phyloP scores from a whole-genome alignment of 2,329 filamentous ascomycete species.

The Xylaria hypoxylon region DNA sequence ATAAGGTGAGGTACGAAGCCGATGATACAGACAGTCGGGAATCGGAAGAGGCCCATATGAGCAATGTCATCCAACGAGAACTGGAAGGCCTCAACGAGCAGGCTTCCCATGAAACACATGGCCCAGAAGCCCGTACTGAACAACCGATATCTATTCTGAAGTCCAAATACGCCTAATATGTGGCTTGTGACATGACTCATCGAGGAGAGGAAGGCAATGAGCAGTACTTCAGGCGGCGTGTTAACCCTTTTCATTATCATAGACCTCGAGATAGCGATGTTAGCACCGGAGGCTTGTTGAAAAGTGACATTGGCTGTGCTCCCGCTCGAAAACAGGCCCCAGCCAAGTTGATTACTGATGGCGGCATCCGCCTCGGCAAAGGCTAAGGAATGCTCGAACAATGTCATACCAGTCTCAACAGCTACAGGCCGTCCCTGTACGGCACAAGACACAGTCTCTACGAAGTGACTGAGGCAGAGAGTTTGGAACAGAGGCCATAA shows the following conservation, averaged over 20 bases:
- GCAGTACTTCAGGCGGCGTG: conserved; percentile 86
- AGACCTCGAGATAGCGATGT: conserved; percentile 66
- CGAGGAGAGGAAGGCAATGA: conserved; percentile 88
- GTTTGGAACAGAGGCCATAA: conserved; percentile 81
- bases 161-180: conserved; percentile 80
- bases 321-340: conserved; percentile 70
- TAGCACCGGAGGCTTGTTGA: conserved; percentile 54
- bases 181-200: conserved; percentile 92
- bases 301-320: conserved; percentile 58
- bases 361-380: conserved; percentile 96
- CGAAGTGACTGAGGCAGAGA: conserved; percentile 80
- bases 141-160: conserved; percentile 83
- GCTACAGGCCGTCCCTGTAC: conserved; percentile 83
- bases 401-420: conserved; percentile 93
- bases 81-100: conserved; percentile 78
- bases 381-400: conserved; percentile 95
- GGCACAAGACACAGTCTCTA: conserved; percentile 89
- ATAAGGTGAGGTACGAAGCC: conserved; percentile 95
- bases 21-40: conserved; percentile 94
- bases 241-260: conserved; percentile 85
- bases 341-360: conserved; percentile 81
- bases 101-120: conserved; percentile 86
- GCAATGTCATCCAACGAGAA: conserved; percentile 71
- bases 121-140: conserved; percentile 92
- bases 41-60: conserved; percentile 78